Evolutionary conservation across 1,139 yeast species (phyloP), one percentile per base, ranked within the genome.

Genomic region (Kodamaea suecica): DNA sequence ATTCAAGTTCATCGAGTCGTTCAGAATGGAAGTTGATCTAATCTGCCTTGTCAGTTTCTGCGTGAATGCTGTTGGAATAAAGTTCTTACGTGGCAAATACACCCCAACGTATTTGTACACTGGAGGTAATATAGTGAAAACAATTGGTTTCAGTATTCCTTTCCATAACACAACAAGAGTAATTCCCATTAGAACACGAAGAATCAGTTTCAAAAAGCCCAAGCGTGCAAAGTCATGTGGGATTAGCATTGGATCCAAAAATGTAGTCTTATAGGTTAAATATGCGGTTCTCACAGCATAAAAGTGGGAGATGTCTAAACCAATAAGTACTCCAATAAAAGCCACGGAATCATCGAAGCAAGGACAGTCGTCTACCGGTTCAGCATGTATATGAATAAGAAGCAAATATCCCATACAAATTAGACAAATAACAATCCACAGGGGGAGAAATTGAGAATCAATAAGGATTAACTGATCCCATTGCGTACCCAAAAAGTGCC

Each of bases 291-390:
- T 52, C 26, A 37, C 41, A 10, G 50, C 47, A 17, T 50, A 45
- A 73, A 82, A 76, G 43, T 74, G 76, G 9, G 80, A 71, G 25
- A 80, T 44, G 42, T 80, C 87, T 17, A 81, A 49, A 0, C 97
- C 97, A 33, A 83, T 68, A 14, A 88, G 71, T 19, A 92, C 98
- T 2, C 97, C 97, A 37, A 88, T 66, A 50, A 92, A 92, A 3
- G 97, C 95, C 14, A 92, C 96, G 6, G 94, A 80, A 53, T 92
- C 98, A 52, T 87, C 97, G 56, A 84, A 90, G 55, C 98, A 92
- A 0, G 98, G 98, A 55, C 98, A 92, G 50, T 83, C 84, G 50
- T 92, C 98, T 9, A 85, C 81, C 0, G 98, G 97, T 42, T 78
- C 80, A 0, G 90, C 84, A 58, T 88, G 95, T 32, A 74, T 63